Percentiles rank a stretch among this genome's conserved stretches.
These are phyloP conservation scores for Eruca vesicaria DNA, from an alignment of 441 rosid species.

Conservation along the genomic window DNA sequence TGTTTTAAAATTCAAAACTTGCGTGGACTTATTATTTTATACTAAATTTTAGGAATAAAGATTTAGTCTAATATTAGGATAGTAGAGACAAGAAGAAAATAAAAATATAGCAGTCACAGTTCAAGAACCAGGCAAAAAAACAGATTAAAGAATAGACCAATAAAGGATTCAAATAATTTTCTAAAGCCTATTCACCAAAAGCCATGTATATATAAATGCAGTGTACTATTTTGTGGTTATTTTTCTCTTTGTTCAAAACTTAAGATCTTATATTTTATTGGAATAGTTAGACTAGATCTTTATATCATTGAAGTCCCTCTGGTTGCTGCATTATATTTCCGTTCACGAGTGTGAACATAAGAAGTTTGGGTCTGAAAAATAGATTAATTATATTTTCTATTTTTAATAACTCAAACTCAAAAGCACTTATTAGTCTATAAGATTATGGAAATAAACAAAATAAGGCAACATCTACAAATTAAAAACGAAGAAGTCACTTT, in stretches of 20 bases:
- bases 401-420: not conserved
- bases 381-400: not conserved
- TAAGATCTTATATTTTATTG: not conserved
- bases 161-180: not conserved
- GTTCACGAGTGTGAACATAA: not conserved
- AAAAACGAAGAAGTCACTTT: no score
- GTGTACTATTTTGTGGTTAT: not conserved
- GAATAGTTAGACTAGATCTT: not conserved
- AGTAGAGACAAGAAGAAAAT: not conserved
- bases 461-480: not conserved
- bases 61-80: not conserved
- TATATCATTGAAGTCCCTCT: not conserved
- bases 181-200: conserved; percentile 1
- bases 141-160: conserved; percentile 8
- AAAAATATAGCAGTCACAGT: not conserved
- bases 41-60: not conserved
- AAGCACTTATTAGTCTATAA: no score
- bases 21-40: conserved; percentile 8
- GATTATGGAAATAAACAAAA: no score
- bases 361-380: not conserved
- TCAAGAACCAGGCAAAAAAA: conserved; percentile 2
- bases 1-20: not conserved
- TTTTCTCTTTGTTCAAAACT: not conserved
- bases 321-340: not conserved
- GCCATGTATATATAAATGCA: not conserved